Evolutionary conservation across 73 alveolate species (phyloP).

Genomic region (Halteria grandinella): DNA sequence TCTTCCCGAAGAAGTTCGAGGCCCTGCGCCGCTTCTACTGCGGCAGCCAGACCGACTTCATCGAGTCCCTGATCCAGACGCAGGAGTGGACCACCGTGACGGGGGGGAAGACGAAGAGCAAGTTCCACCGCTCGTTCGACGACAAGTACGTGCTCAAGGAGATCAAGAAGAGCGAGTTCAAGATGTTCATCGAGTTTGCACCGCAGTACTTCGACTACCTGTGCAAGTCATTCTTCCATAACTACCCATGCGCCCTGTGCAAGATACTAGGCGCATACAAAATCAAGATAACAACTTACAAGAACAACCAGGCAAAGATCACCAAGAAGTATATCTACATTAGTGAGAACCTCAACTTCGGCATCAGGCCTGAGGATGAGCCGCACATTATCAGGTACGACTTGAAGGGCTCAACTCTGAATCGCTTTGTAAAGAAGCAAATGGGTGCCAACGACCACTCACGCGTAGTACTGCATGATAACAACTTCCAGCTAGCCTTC

Average conservation of each 20-base stretch:
- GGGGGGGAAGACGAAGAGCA: conserved; percentile 65
- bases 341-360: conserved; percentile 44
- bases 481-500: conserved; percentile 56
- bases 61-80: conserved; percentile 42
- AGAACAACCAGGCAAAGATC: neutral
- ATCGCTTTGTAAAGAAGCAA: no score
- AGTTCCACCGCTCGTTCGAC: conserved; percentile 27
- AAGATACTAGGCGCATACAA: conserved; percentile 63
- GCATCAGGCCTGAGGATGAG: neutral
- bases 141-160: conserved; percentile 49
- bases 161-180: conserved; percentile 49
- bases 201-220: conserved; percentile 64
- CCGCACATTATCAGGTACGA: conserved; percentile 47
- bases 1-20: conserved; percentile 60
- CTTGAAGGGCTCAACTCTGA: conserved; percentile 65
- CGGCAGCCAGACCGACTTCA: conserved; percentile 41
- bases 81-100: conserved; percentile 35
- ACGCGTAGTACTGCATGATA: conserved; percentile 53
- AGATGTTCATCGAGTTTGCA: conserved; percentile 66
- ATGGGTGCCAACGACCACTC: neutral
- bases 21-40: conserved; percentile 54
- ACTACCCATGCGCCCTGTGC: conserved; percentile 50
- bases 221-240: conserved; percentile 60
- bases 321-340: conserved; percentile 30
- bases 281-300: conserved; percentile 9